Base-by-base conservation (phyloP, 2,329 filamentous ascomycete genomes). In the Fusarium incarnatum region DNA sequence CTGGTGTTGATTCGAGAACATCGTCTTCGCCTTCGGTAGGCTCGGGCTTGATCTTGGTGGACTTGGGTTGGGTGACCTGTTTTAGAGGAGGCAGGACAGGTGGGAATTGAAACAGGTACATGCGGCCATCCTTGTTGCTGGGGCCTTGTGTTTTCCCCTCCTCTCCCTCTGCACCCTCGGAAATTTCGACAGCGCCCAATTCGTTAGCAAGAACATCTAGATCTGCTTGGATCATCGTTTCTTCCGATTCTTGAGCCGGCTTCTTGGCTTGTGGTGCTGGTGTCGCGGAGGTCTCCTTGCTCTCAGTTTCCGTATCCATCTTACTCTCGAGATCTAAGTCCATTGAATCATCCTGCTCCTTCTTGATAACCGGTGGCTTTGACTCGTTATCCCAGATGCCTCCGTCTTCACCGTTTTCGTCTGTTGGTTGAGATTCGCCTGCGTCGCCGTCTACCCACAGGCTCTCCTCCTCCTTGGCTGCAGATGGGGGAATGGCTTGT, bases 91-190 rank as follows among this genome's bases (percentile, higher is more conserved):
- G 88, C 13, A 91, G 82, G 6, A 90, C 80, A 8, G 88, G 88
- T 42, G 89, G 89, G 70, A 91, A 87, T 71, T 91, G 89, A 79
- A 91, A 91, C 52, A 91, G 81, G 67, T 89, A 90, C 55, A 90
- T 77, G 40, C 87, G 83, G 23, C 88, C 88, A 47, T 89, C 87
- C 68, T 82, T 82, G 77, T 81, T 78, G 48, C 77, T 68, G 3
- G 76, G 76, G 10, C 68, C 77, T 45, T 77, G 75, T 18, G 64
- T 68, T 58, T 75, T 75, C 22, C 9, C 49, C 20, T 53, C 49
- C 32, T 53, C 49, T 22, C 70, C 61, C 16, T 75, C 75, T 52
- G 76, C 74, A 15, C 50, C 44, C 12, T 64, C 61, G 8, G 76
- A 73, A 15, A 81, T 73, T 20, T 77, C 76, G 45, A 79, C 71